Conservation (phyloP, 2,329 filamentous ascomycete species). For the Penicillium sp. region DNA sequence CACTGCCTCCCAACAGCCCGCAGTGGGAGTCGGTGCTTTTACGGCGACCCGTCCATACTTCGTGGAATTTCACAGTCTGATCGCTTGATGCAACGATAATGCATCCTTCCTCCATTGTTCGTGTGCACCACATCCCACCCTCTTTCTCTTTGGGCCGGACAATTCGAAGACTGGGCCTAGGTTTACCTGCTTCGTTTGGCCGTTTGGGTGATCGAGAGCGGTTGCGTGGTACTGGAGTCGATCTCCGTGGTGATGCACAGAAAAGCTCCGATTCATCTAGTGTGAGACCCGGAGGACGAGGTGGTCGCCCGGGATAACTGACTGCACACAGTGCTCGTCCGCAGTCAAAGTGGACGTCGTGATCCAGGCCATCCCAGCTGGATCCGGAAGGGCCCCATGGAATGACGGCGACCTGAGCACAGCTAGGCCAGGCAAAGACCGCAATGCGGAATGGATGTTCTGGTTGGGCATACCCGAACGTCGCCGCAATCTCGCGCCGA, state of each 20-base stretch:
- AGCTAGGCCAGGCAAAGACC: conserved; percentile 91
- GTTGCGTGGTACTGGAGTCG: conserved; percentile 2
- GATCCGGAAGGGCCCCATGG: conserved; percentile 64
- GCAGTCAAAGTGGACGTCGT: conserved; percentile 31
- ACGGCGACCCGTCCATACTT: conserved; percentile 72
- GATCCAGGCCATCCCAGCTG: conserved; percentile 25
- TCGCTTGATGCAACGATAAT: conserved; percentile 90
- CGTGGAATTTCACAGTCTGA: conserved; percentile 89
- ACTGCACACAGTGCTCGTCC: conserved; percentile 74
- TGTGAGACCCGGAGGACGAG: conserved; percentile 23
- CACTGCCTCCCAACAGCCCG: conserved; percentile 71
- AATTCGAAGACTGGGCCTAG: conserved; percentile 18
- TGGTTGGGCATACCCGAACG: conserved; percentile 88
- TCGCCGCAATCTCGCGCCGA: conserved; percentile 80
- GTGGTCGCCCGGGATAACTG: conserved; percentile 65
- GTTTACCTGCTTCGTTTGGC: conserved; percentile 2
- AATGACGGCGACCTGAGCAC: conserved; percentile 75
- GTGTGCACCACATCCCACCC: conserved; percentile 51
- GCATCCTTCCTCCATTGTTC: conserved; percentile 66
- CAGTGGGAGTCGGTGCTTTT: conserved; percentile 51
- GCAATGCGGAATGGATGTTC: conserved; percentile 86
- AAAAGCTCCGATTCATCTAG: conserved; percentile 8
- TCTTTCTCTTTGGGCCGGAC: conserved; percentile 42
- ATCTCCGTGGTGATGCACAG: conserved; percentile 11
- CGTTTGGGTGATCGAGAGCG: not conserved